Conservation (phyloP, 257 asterid genomes). For the Capsicum baccatum region DNA sequence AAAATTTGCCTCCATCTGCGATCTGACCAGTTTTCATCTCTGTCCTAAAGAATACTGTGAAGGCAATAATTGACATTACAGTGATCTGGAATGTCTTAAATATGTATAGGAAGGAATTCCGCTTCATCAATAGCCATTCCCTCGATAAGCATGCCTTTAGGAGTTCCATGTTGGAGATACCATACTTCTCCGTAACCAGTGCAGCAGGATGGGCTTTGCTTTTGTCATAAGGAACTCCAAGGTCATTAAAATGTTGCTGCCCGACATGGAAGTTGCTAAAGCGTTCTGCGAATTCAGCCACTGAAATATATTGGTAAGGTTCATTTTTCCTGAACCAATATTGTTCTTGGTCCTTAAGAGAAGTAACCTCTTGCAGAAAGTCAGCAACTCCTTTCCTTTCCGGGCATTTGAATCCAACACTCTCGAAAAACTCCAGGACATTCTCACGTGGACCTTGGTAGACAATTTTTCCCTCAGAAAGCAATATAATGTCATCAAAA, state of each 20-base stretch:
- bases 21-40: slow-evolving; percentile 74
- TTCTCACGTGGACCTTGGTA: slow-evolving; percentile 95
- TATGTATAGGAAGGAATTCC: slow-evolving; percentile 79
- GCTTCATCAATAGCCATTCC: slow-evolving; percentile 90
- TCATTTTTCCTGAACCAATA: slow-evolving; percentile 80
- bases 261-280: slow-evolving; percentile 80
- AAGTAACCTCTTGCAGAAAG: slow-evolving; percentile 94
- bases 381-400: slow-evolving; percentile 95
- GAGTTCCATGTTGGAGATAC: slow-evolving; percentile 82
- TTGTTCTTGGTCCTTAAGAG: slow-evolving; percentile 85
- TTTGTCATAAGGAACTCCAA: slow-evolving; percentile 72
- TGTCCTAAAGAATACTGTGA: slow-evolving; percentile 89
- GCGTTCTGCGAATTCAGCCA: slow-evolving; percentile 62
- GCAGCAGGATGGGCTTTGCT: slow-evolving; percentile 89
- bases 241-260: slow-evolving; percentile 63
- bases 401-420: slow-evolving; percentile 91
- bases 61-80: slow-evolving; percentile 79
- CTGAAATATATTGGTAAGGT: slow-evolving; percentile 68
- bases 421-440: slow-evolving; percentile 75
- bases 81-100: slow-evolving; percentile 91
- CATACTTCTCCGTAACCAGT: slow-evolving; percentile 78
- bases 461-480: slow-evolving; percentile 77
- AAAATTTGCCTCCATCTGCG: slow-evolving; percentile 77
- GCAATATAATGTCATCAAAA: slow-evolving; percentile 82
- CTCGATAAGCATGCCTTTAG: slow-evolving; percentile 76